These are phyloP conservation scores for Blastobotrys elegans DNA, from an alignment of 1,139 yeast genomes.

Conservation along the genomic window DNA sequence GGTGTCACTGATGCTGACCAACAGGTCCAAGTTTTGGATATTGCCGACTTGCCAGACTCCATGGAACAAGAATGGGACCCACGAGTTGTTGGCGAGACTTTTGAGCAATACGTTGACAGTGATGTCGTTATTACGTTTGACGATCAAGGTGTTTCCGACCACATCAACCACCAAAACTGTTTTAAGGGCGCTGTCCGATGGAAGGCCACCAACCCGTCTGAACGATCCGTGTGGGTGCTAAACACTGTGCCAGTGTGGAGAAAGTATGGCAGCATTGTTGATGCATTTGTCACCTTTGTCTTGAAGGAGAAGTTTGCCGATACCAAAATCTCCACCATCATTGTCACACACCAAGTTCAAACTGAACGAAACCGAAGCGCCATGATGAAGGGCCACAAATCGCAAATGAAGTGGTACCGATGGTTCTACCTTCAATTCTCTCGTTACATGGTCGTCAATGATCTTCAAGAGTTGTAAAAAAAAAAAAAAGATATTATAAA, in stretches of 20 bases:
- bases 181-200: conserved; percentile 49
- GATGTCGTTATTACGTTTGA: conserved; percentile 68
- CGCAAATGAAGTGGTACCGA: conserved; percentile 96
- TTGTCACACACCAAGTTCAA: conserved; percentile 40
- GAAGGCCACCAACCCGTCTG: conserved; percentile 19
- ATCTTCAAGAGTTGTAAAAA: conserved; percentile 38
- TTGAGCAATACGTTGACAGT: conserved; percentile 25
- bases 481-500: conserved; percentile 1
- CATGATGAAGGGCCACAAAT: conserved; percentile 76
- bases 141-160: conserved; percentile 73
- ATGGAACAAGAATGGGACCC: conserved; percentile 67
- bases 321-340: conserved; percentile 28
- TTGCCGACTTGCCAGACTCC: conserved; percentile 55
- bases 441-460: conserved; percentile 67
- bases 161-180: conserved; percentile 75
- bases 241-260: conserved; percentile 36
- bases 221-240: conserved; percentile 31
- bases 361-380: conserved; percentile 61
- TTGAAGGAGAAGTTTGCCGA: conserved; percentile 4
- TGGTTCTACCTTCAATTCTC: conserved; percentile 81
- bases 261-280: conserved; percentile 34
- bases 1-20: conserved; percentile 42
- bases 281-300: conserved; percentile 26
- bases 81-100: conserved; percentile 37
- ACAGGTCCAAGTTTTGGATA: conserved; percentile 46